Base-by-base conservation (phyloP, 2,329 filamentous ascomycete species). In the Fusarium begoniae region DNA sequence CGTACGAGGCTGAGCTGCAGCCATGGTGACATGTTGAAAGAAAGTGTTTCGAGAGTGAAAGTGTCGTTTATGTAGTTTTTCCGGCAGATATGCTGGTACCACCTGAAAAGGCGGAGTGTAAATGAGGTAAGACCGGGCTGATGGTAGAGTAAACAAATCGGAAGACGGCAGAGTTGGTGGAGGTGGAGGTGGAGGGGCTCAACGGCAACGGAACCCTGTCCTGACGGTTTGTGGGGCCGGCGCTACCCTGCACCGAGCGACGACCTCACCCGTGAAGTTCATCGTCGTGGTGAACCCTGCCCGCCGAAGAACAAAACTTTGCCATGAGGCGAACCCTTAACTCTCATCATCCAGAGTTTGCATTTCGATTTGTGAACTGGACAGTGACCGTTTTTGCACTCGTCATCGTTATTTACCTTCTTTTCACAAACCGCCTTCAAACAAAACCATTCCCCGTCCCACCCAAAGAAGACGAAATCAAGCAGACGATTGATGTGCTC, bases 1-100 rank as follows among this genome's bases (percentile, higher is more conserved):
- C 53, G 73, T 76, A 44, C 76, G 76, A 71, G 75, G 73, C 63
- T 78, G 76, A 22, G 70, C 74, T 20, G 76, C 70, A 72, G 76
- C 73, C 76, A 78, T 78, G 41, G 48, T 64, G 47, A n/a, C 75
- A 78, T 78, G 26, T 74, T 76, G 62, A 22, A 48, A 44, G n/a
- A 26, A 22, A 40, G 9, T 30, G 35, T 32, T 24, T n/a, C 28
- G 26, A 38, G 26, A 28, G 37, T 22, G 22, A 32, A 24, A 13
- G 22, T 28, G 47, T 32, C 55, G 64, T 47, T 69, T 69, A 64
- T 72, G 69, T 54, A 67, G 56, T 51, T 63, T 69, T 53, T 63
- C 45, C 45, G 24, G 66, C 66, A 71, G 53, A 57, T 40, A 74
- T 72, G 47, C 47, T 63, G 61, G 35, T 55, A 37, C 17, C 28